A percentile compares a stretch with the other conserved stretches of the same genome.
Conservation (phyloP, 2,329 filamentous ascomycete species). For the Penicillium sp. region DNA sequence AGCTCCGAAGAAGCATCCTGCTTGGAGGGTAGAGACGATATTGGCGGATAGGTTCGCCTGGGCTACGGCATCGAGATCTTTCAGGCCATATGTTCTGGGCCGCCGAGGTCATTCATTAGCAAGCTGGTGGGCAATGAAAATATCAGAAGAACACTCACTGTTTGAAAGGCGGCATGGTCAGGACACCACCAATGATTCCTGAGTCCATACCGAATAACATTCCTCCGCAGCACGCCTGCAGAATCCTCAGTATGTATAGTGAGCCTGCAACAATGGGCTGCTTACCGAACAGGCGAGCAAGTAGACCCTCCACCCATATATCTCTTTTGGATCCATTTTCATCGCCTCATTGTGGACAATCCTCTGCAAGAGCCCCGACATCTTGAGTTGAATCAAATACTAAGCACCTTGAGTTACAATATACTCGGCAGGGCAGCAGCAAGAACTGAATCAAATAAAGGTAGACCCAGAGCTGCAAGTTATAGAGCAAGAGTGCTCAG, state of each 20-base stretch:
- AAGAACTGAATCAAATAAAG: background rate
- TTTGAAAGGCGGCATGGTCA: slow-evolving; percentile 61
- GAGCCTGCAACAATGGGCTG: background rate
- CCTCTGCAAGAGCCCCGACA: slow-evolving; percentile 51
- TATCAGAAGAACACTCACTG: slow-evolving; percentile 37
- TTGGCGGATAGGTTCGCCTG: slow-evolving; percentile 61
- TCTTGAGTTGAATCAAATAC: slow-evolving; percentile 27
- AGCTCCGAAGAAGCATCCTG: slow-evolving; percentile 65
- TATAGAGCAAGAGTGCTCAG: background rate
- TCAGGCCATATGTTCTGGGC: slow-evolving; percentile 54
- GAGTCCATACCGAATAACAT: slow-evolving; percentile 67
- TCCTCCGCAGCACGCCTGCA: slow-evolving; percentile 64
- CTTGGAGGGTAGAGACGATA: slow-evolving; percentile 70
- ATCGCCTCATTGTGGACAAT: slow-evolving; percentile 71
- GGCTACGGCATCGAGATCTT: slow-evolving; percentile 40
- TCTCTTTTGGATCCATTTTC: slow-evolving; percentile 64
- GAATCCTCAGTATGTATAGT: slow-evolving; percentile 1
- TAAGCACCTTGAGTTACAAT: background rate
- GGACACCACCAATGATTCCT: slow-evolving; percentile 67
- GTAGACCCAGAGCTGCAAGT: background rate
- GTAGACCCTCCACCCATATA: slow-evolving; percentile 70
- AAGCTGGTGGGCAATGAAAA: slow-evolving; percentile 8
- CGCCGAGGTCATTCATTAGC: background rate
- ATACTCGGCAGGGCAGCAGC: background rate
- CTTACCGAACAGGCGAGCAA: slow-evolving; percentile 59